Evolutionary conservation across 2,329 filamentous ascomycete genomes (phyloP).

Genomic region (Coniochaeta sp.): DNA sequence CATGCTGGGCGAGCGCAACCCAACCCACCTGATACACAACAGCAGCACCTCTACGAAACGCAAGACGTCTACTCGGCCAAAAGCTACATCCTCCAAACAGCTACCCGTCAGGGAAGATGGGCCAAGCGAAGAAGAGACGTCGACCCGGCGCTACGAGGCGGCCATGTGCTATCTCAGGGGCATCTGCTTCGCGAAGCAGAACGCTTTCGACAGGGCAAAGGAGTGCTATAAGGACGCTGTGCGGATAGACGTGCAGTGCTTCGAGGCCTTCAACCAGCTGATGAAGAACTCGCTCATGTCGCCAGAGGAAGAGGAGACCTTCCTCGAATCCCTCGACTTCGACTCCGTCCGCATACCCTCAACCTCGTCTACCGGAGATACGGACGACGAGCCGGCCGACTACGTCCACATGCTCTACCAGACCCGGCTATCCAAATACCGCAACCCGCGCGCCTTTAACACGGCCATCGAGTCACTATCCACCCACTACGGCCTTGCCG

Average conservation of each 20-base stretch:
- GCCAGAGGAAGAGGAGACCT: slow-evolving; percentile 83
- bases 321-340: slow-evolving; percentile 84
- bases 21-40: slow-evolving; percentile 74
- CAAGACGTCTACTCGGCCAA: slow-evolving; percentile 18
- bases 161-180: slow-evolving; percentile 96
- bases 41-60: slow-evolving; percentile 55
- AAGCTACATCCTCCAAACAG: too few species aligned
- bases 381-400: slow-evolving; percentile 64
- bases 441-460: slow-evolving; percentile 75
- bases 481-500: slow-evolving; percentile 81
- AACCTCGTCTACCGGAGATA: slow-evolving; percentile 44
- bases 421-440: slow-evolving; percentile 90
- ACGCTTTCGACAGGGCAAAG: slow-evolving; percentile 93
- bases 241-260: slow-evolving; percentile 94
- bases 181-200: slow-evolving; percentile 92
- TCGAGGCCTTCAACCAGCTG: slow-evolving; percentile 94
- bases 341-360: slow-evolving; percentile 68
- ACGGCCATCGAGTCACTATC: slow-evolving; percentile 84
- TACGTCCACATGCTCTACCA: slow-evolving; percentile 97
- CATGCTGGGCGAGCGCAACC: slow-evolving; percentile 86
- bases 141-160: slow-evolving; percentile 80
- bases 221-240: slow-evolving; percentile 98
- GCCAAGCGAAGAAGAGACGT: slow-evolving; percentile 56
- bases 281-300: slow-evolving; percentile 94
- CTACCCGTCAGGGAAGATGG: slow-evolving; percentile 19